These are phyloP conservation scores for Beta vulgaris DNA, from an alignment of 148 eudicot genomes.

Conservation along the genomic window DNA sequence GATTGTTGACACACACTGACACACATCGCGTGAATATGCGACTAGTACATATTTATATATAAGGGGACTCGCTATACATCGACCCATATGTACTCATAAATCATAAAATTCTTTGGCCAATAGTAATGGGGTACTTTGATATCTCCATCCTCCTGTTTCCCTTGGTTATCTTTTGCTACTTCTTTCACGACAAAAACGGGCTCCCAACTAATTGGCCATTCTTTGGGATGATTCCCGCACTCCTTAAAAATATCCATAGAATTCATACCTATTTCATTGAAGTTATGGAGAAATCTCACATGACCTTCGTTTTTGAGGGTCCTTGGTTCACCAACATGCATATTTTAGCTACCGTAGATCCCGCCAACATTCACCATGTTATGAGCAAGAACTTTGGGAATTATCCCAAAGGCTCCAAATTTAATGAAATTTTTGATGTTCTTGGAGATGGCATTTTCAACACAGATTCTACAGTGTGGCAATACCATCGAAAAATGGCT, in stretches of 20 bases:
- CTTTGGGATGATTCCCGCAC: slow-evolving; percentile 52
- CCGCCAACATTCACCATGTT: slow-evolving; percentile 43
- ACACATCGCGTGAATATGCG: no score
- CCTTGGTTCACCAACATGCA: slow-evolving; percentile 58
- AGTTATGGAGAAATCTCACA: slow-evolving; percentile 3
- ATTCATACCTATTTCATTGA: slow-evolving; percentile 30
- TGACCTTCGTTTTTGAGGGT: slow-evolving; percentile 44
- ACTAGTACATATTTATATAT: no score
- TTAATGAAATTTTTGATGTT: slow-evolving; percentile 44
- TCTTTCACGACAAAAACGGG: slow-evolving; percentile 22
- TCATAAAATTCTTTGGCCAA: not conserved
- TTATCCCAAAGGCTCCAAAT: slow-evolving; percentile 49
- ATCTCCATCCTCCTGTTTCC: slow-evolving; percentile 1
- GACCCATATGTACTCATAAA: not conserved
- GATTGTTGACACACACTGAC: no score
- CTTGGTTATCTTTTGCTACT: slow-evolving; percentile 13
- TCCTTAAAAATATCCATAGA: slow-evolving; percentile 28
- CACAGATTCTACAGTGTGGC: slow-evolving; percentile 43
- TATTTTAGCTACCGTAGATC: slow-evolving; percentile 38
- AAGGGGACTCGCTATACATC: not conserved
- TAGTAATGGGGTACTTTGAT: slow-evolving; percentile 19
- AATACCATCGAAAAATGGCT: slow-evolving; percentile 37
- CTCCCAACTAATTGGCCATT: slow-evolving; percentile 42
- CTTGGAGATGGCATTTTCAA: slow-evolving; percentile 60
- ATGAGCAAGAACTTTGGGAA: slow-evolving; percentile 53